Evolutionary conservation across 1,139 yeast species (phyloP).

Genomic region (Lodderomyces oxycetoniae): DNA sequence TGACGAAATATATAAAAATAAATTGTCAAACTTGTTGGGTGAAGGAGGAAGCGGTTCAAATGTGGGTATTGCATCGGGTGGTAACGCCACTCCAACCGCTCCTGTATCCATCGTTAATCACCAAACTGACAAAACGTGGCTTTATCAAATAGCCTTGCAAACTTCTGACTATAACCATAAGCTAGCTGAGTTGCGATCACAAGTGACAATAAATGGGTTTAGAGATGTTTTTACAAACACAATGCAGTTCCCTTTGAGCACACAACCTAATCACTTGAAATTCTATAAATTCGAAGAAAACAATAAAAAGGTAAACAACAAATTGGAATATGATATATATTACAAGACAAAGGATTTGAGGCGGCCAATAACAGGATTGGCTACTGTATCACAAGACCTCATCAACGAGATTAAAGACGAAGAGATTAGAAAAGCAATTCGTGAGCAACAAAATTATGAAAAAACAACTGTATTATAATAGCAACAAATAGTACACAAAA

Average conservation of each 20-base stretch:
- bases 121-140: slow-evolving; percentile 76
- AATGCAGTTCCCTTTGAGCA: slow-evolving; percentile 68
- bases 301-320: slow-evolving; percentile 5
- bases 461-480: slow-evolving; percentile 10
- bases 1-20: slow-evolving; percentile 39
- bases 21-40: slow-evolving; percentile 16
- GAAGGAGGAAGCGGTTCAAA: slow-evolving; percentile 14
- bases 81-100: slow-evolving; percentile 31
- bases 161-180: slow-evolving; percentile 65
- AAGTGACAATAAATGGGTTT: slow-evolving; percentile 51
- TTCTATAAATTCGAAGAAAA: slow-evolving; percentile 15
- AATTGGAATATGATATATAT: slow-evolving; percentile 47
- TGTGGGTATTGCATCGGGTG: slow-evolving; percentile 15
- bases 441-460: slow-evolving; percentile 62
- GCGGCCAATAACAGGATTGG: slow-evolving; percentile 59
- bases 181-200: slow-evolving; percentile 55
- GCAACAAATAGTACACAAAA: too few relatives aligned
- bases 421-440: slow-evolving; percentile 55
- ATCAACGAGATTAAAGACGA: slow-evolving; percentile 53
- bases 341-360: slow-evolving; percentile 9
- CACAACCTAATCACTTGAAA: slow-evolving; percentile 60
- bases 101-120: slow-evolving; percentile 40
- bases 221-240: slow-evolving; percentile 84
- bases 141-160: slow-evolving; percentile 76
- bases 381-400: slow-evolving; percentile 50